Conservation (phyloP, 208 protist species). For the Trypanosomatidae sp. region DNA sequence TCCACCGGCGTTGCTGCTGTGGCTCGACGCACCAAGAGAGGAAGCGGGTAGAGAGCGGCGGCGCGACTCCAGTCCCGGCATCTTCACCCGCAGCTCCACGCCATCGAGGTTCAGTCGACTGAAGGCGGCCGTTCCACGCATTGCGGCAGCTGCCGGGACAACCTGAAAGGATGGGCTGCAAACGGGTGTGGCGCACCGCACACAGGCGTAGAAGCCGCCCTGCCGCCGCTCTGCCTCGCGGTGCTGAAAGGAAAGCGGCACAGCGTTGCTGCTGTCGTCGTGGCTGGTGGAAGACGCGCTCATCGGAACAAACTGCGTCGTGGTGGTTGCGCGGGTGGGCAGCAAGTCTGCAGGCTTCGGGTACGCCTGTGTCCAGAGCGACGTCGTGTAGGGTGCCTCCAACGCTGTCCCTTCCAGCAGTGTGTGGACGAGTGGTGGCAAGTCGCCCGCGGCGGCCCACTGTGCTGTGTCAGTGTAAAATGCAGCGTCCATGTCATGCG, state of each 20-base stretch:
- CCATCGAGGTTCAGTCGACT: slow-evolving; percentile 32
- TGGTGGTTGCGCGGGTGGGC: no score
- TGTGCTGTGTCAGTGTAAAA: slow-evolving; percentile 13
- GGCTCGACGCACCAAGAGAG: background rate
- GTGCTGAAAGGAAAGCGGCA: slow-evolving; percentile 19
- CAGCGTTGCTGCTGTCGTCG: background rate
- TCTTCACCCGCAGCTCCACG: slow-evolving; percentile 39
- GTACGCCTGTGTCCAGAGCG: slow-evolving; percentile 66
- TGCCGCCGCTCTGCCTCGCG: slow-evolving; percentile 27
- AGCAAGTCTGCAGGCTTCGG: slow-evolving; percentile 20
- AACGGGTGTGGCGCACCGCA: slow-evolving; percentile 65
- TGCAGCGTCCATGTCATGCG: slow-evolving; percentile 21
- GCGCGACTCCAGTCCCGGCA: background rate
- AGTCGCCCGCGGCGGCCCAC: slow-evolving; percentile 12
- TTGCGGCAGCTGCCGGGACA: slow-evolving; percentile 12
- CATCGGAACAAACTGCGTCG: no score
- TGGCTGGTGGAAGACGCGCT: no score
- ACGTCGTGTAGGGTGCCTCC: slow-evolving; percentile 67
- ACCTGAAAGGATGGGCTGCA: slow-evolving; percentile 59
- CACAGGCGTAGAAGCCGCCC: slow-evolving; percentile 72
- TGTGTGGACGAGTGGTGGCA: slow-evolving; percentile 24
- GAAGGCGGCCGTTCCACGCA: slow-evolving; percentile 67
- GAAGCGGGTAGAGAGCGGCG: no score
- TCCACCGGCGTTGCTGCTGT: background rate
- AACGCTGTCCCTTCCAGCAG: slow-evolving; percentile 58